These are phyloP conservation scores for Lasiosphaeria miniovina DNA, from an alignment of 495 filamentous ascomycete genomes.

Conservation along the genomic window DNA sequence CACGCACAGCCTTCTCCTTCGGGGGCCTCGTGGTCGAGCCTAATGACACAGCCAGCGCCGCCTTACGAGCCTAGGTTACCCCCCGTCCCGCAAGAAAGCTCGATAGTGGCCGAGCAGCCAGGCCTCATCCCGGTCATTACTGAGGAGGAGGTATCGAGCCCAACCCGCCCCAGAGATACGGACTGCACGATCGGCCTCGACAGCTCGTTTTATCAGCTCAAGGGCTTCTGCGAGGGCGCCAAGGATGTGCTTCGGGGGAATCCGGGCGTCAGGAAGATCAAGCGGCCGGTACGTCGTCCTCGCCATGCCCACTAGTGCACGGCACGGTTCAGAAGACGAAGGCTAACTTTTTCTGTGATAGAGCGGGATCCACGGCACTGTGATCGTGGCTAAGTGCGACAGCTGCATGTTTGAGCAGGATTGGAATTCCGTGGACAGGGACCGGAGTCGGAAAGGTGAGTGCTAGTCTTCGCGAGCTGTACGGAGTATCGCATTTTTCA, in stretches of 20 bases:
- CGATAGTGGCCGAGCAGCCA: background rate
- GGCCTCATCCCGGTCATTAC: background rate
- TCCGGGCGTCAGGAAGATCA: slow-evolving; percentile 37
- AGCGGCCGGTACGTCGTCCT: slow-evolving; percentile 28
- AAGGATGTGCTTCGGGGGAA: slow-evolving; percentile 34
- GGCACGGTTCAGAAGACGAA: too few species aligned
- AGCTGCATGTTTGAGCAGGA: slow-evolving; percentile 41
- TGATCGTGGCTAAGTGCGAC: slow-evolving; percentile 37
- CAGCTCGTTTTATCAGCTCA: slow-evolving; percentile 40
- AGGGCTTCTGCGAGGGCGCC: slow-evolving; percentile 45
- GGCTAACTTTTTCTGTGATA: background rate
- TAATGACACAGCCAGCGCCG: background rate
- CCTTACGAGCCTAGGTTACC: slow-evolving; percentile 4
- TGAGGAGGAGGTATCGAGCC: background rate
- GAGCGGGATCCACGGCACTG: slow-evolving; percentile 12
- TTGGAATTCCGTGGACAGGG: slow-evolving; percentile 35
- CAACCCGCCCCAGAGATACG: slow-evolving; percentile 13
- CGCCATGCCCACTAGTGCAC: too few species aligned
- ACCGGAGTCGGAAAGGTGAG: slow-evolving; percentile 25
- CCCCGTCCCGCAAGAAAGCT: background rate
- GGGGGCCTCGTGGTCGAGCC: background rate
- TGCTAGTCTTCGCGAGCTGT: background rate
- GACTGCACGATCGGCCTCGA: slow-evolving; percentile 33
- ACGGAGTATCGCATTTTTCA: background rate
- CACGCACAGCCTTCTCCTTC: slow-evolving; percentile 1